These are phyloP conservation scores for Mycena albidolilacea DNA, from an alignment of 768 basidiomycete species.

Conservation along the genomic window DNA sequence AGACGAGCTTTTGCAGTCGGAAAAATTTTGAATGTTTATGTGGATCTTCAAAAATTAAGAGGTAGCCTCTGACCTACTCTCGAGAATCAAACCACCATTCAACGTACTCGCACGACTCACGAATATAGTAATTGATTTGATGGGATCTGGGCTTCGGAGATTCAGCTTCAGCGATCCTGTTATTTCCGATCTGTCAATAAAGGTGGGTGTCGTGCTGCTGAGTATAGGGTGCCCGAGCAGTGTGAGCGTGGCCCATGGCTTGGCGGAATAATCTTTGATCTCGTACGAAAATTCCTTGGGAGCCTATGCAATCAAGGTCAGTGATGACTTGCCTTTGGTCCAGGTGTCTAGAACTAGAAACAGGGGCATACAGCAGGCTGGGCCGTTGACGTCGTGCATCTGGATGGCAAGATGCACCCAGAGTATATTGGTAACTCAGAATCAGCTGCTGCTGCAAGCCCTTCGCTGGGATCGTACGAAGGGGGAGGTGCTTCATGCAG, in stretches of 20 bases:
- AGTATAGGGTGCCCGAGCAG: slow-evolving; percentile 20
- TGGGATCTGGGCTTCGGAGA: slow-evolving; percentile 18
- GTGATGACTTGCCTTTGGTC: not conserved
- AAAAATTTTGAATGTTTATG: slow-evolving; percentile 17
- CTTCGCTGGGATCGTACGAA: slow-evolving; percentile 17
- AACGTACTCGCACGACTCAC: slow-evolving; percentile 11
- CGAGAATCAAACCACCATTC: not conserved
- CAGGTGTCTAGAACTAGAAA: too few species aligned
- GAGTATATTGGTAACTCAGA: slow-evolving; percentile 16
- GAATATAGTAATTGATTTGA: slow-evolving; percentile 19
- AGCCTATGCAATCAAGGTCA: not conserved
- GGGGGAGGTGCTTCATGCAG: slow-evolving; percentile 7
- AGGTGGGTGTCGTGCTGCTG: slow-evolving; percentile 24
- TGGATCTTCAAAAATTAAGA: slow-evolving; percentile 21
- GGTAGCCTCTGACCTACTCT: slow-evolving; percentile 26
- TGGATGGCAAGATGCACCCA: too few species aligned
- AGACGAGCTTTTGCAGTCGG: slow-evolving; percentile 1
- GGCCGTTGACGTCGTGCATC: too few species aligned
- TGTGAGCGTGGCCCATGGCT: slow-evolving; percentile 28
- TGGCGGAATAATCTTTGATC: slow-evolving; percentile 17
- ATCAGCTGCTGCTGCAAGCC: not conserved
- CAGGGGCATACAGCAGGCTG: too few species aligned
- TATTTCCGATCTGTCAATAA: slow-evolving; percentile 27
- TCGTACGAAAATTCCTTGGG: slow-evolving; percentile 32
- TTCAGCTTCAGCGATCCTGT: slow-evolving; percentile 24